Percentiles rank a stretch among this genome's conserved stretches.
Conservation (phyloP, 2,329 filamentous ascomycete species). For the Rosellinia necatrix region DNA sequence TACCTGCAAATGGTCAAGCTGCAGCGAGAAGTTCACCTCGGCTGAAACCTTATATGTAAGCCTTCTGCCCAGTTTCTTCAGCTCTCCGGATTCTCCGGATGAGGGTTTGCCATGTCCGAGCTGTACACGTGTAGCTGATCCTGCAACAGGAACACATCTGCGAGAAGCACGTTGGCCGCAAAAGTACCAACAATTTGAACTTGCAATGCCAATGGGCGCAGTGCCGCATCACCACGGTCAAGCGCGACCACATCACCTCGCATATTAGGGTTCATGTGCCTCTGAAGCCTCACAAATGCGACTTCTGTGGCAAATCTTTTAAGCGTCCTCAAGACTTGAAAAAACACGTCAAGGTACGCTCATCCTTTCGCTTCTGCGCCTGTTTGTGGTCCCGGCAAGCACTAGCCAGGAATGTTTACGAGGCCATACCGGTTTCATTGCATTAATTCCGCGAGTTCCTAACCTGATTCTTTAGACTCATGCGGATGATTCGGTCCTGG, state of each 20-base stretch:
- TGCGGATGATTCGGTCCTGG: constrained; percentile 86
- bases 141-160: constrained; percentile 85
- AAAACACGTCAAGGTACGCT: constrained; percentile 87
- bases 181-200: constrained; percentile 98
- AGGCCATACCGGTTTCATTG: too few species aligned
- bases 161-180: constrained; percentile 96
- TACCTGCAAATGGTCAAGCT: constrained; percentile 64
- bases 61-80: constrained; percentile 25
- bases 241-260: constrained; percentile 98
- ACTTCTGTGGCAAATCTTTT: constrained; percentile 98
- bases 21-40: constrained; percentile 61
- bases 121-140: constrained; percentile 9
- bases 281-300: constrained; percentile 97
- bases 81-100: too few species aligned
- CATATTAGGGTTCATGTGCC: constrained; percentile 99
- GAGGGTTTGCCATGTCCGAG: background rate
- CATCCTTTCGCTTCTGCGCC: background rate
- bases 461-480: constrained; percentile 64
- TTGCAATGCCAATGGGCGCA: constrained; percentile 96
- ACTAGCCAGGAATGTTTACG: too few species aligned
- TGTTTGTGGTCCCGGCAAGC: background rate
- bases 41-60: constrained; percentile 66
- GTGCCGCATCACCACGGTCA: constrained; percentile 95
- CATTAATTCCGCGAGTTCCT: background rate
- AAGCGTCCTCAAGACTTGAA: constrained; percentile 98